Conservation (phyloP, 1,284 basidiomycete genomes). For the Irpex sp. region DNA sequence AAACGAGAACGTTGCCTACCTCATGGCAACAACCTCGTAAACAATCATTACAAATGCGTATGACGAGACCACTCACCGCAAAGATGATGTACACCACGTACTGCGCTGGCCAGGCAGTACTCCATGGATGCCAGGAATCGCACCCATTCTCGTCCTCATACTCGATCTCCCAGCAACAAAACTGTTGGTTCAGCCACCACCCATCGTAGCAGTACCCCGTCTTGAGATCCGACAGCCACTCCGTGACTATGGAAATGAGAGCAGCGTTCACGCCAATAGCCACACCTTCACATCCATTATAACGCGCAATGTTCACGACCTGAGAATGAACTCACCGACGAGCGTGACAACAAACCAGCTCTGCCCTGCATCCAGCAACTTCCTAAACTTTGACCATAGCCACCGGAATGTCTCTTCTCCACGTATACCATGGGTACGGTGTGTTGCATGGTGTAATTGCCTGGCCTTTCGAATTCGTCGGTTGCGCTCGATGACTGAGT, state of each 20-base stretch:
- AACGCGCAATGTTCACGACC: too few species aligned
- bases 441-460: constrained; percentile 38
- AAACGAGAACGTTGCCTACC: constrained; percentile 75
- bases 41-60: background rate
- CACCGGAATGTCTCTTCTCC: constrained; percentile 50
- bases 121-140: constrained; percentile 94
- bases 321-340: constrained; percentile 60
- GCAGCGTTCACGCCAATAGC: constrained; percentile 94
- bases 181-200: constrained; percentile 98
- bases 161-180: constrained; percentile 97
- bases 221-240: constrained; percentile 97
- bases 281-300: constrained; percentile 52
- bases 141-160: constrained; percentile 80
- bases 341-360: constrained; percentile 79
- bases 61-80: constrained; percentile 60
- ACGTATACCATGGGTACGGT: constrained; percentile 41
- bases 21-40: background rate
- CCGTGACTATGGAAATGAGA: constrained; percentile 93
- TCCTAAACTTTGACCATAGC: constrained; percentile 63
- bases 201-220: constrained; percentile 95
- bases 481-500: constrained; percentile 82
- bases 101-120: constrained; percentile 65
- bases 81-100: constrained; percentile 89
- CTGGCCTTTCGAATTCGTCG: constrained; percentile 61
- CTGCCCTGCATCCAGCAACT: constrained; percentile 47